Evolutionary conservation across 2,329 filamentous ascomycete genomes (phyloP), one percentile per base, ranked within the genome.

Genomic region (Didymella sp.): DNA sequence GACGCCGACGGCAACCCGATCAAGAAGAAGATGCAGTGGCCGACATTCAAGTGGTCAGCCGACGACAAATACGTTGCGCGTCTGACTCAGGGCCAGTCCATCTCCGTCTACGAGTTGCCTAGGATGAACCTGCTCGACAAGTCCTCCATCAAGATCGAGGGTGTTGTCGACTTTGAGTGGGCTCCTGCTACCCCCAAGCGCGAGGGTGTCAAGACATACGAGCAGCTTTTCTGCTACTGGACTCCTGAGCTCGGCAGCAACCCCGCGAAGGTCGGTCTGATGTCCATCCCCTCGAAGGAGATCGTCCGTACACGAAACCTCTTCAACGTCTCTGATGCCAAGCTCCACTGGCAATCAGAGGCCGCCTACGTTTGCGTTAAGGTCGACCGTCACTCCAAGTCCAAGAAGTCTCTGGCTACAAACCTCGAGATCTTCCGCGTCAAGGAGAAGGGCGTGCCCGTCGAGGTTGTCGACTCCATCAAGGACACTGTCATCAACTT

Each of bases 401-500:
- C 93, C 55, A 98, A 98, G 85, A 99, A 98, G 81, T 96, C 92
- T 2, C 87, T 96, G 71, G 94, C 93, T 60, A 99, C 95, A 28
- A 98, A 96, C 67, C 86, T 99, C 31, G 95, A 99, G 78, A 98
- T 99, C 74, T 99, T 99, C 89, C 91, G 95, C 59, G 87, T 99
- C 68, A 89, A 87, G 76, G 95, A 99, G 79, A 99, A 99, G 86
- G 94, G 95, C 67, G 95, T 99, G 2, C 95, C 95, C 1, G 94
- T 99, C 51, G 95, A 99, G 78, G 95, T 98, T 54, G 92, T 99
- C 48, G 95, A 99, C 78, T 92, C 89, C 51, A 90, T 99, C 80
- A 98, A 98, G 81, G 95, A 98, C 73, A 96, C 93, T 1, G 95
- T 99, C 68, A 96, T 99, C 81, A 99, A 99, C 83, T 99, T 99